These are phyloP conservation scores for Euptelea pleiosperma DNA, from an alignment of 164 flowering plant species.

Conservation along the genomic window DNA sequence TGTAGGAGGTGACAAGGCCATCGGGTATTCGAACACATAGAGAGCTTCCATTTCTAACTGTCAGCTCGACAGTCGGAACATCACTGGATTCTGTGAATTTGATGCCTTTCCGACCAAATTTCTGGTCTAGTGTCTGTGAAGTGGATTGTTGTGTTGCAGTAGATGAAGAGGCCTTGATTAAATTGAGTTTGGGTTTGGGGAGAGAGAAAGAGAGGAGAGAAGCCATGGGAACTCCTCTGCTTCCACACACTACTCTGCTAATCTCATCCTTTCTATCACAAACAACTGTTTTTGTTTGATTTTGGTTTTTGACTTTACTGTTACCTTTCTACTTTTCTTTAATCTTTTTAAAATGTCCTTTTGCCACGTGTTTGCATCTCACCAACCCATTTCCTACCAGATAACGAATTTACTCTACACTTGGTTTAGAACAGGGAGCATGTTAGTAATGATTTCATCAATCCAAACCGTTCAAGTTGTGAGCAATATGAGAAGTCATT, in stretches of 20 bases:
- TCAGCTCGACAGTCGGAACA: slow-evolving; percentile 48
- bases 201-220: slow-evolving; percentile 32
- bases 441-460: too few species aligned
- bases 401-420: too few species aligned
- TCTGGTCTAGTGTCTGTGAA: slow-evolving; percentile 47
- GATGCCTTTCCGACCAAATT: slow-evolving; percentile 80
- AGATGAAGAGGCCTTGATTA: slow-evolving; percentile 16
- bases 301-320: neutral
- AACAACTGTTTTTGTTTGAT: slow-evolving; percentile 3
- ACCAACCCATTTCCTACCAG: too few species aligned
- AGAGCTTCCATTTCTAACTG: slow-evolving; percentile 85
- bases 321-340: neutral
- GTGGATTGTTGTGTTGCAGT: slow-evolving; percentile 23
- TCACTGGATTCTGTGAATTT: slow-evolving; percentile 49
- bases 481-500: too few species aligned
- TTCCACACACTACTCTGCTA: slow-evolving; percentile 23
- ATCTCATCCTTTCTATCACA: slow-evolving; percentile 19
- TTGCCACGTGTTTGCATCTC: neutral
- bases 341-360: neutral
- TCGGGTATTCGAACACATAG: slow-evolving; percentile 52
- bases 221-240: slow-evolving; percentile 22
- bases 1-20: slow-evolving; percentile 76
- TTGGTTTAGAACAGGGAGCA: too few species aligned
- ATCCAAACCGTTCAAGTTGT: too few species aligned
- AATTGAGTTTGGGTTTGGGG: slow-evolving; percentile 19